Evolutionary conservation across 2,329 filamentous ascomycete genomes (phyloP), one percentile per base, ranked within the genome.

Genomic region (Diplocarpon mali): DNA sequence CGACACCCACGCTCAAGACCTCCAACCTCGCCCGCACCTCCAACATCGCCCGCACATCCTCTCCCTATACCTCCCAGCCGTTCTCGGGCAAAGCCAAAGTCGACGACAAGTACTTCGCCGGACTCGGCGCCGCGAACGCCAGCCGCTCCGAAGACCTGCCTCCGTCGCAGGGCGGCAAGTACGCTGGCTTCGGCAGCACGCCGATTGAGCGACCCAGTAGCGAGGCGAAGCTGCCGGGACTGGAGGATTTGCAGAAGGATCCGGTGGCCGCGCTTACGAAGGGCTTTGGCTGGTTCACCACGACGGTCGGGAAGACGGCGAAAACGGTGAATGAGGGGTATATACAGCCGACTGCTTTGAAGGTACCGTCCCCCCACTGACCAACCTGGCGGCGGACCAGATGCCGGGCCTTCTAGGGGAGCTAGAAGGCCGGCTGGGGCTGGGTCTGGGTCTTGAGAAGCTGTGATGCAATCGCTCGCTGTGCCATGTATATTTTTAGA

Each of bases 241-340:
- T 92, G n/a, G 83, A 92, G 44, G 90, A 96, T 44, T 77, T 96
- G 60, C 87, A 95, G 64, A 85, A 81, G 61, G 92, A 98, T 62
- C 89, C 92, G 0, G 71, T 96, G 51, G 89, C 78, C 1, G 88
- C 90, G 13, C 65, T 98, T 56, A 87, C 80, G 24, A 95, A 94
- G 66, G 85, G 90, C 0, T 93, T 96, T 58, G 90, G 90, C 8
- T 96, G 92, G 88, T 87, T 96, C 60, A 77, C 87, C 14, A 83
- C 78, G 29, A 88, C 86, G 11, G 87, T 96, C 35, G 80, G 80
- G 20, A 95, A 92, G 71, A 85, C 85, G 53, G 92, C 89, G 31
- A 93, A 94, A 70, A 85, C 78, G 13, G 83, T 95, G 17, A 94
- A 95, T 62, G 83, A 92, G 54, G 78, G 83, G 29, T 95, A 87